Base-by-base conservation (phyloP, 176 grass and related monocot genomes). In the Oryza meyeriana region DNA sequence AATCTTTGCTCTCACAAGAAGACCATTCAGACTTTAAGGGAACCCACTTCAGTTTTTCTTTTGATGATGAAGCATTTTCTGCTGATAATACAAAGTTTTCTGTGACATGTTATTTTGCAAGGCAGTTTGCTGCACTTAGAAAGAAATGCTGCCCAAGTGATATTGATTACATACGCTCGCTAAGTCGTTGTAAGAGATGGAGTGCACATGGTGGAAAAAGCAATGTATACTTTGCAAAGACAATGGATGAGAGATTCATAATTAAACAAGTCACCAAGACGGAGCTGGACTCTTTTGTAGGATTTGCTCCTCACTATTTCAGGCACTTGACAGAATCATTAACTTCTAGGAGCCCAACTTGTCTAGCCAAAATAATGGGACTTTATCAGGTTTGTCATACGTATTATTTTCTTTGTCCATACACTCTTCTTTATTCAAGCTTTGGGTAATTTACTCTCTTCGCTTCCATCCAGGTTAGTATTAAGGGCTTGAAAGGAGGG, bases 141-240 rank as follows among this genome's bases (percentile, higher is more conserved):
- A 88, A 82, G 50, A 92, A 81, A 80, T 98, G 90, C 38, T 98
- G 92, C 64, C 81, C 87, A 66, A 71, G 67, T 66, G 86, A 89
- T 74, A 44, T 93, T 71, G 92, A 98, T 92, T 98, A 85, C 78
- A 87, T 98, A 77, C 74, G 88, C 31, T 92, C 90, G 9, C 72
- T 98, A 66, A 89, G 95, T 83, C 92, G 95, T 27, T 94, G 95
- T 74, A 94, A 92, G 86, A 90, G 84, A 78, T 98, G 92, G 92
- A 92, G 81, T 62, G 92, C 95, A 3, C 79, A 94, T 84, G 95
- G 95, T 80, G 95, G 95, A 86, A 98, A 98, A 90, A 98, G 95
- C 79, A 98, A 94, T 72, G 95, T 93, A 72, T 98, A 98, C 84
- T 97, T 97, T 71, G 90, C 90, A 66, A 98, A 93, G 90, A 93